Percentiles rank a stretch among this genome's conserved stretches.
These are phyloP conservation scores for Exophiala sp. DNA, from an alignment of 2,329 filamentous ascomycete species.

Conservation along the genomic window DNA sequence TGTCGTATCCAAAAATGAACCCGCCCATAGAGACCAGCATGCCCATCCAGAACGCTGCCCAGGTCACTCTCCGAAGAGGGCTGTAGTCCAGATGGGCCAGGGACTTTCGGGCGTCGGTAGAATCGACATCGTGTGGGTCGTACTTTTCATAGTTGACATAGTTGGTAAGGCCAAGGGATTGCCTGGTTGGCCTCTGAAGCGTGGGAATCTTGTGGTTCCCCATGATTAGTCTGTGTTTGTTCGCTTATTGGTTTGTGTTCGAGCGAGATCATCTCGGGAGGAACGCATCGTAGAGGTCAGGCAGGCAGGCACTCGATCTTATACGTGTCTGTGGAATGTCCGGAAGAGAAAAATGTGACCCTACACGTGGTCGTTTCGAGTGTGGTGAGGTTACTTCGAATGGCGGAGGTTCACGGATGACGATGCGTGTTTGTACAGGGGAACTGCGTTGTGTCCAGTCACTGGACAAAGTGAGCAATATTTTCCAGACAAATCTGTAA, in stretches of 20 bases:
- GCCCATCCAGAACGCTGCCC: slow-evolving; percentile 40
- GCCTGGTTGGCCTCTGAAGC: slow-evolving; percentile 18
- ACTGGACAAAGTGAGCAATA: slow-evolving; percentile 13
- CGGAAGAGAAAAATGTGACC: slow-evolving; percentile 7
- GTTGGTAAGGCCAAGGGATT: slow-evolving; percentile 23
- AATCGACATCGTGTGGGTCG: slow-evolving; percentile 18
- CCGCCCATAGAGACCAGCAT: slow-evolving; percentile 47
- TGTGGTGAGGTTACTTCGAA: slow-evolving; percentile 17
- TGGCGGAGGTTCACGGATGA: slow-evolving; percentile 21
- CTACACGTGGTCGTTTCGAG: slow-evolving; percentile 15
- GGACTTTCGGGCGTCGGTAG: slow-evolving; percentile 24
- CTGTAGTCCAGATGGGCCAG: slow-evolving; percentile 28
- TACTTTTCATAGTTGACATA: slow-evolving; percentile 25
- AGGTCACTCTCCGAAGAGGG: slow-evolving; percentile 33
- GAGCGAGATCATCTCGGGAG: background rate
- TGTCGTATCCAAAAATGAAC: slow-evolving; percentile 41
- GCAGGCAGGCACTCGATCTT: slow-evolving; percentile 7
- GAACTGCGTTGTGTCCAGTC: slow-evolving; percentile 11
- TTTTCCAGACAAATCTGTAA: slow-evolving; percentile 16
- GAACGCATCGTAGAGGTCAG: background rate
- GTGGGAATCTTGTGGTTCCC: slow-evolving; percentile 17
- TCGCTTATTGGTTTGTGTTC: slow-evolving; percentile 9
- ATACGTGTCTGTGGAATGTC: background rate
- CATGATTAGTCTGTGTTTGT: slow-evolving; percentile 9
- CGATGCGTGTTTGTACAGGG: slow-evolving; percentile 6